phyloP scores from a whole-genome alignment of 768 basidiomycete genomes.

The Scleroderma bovista region DNA sequence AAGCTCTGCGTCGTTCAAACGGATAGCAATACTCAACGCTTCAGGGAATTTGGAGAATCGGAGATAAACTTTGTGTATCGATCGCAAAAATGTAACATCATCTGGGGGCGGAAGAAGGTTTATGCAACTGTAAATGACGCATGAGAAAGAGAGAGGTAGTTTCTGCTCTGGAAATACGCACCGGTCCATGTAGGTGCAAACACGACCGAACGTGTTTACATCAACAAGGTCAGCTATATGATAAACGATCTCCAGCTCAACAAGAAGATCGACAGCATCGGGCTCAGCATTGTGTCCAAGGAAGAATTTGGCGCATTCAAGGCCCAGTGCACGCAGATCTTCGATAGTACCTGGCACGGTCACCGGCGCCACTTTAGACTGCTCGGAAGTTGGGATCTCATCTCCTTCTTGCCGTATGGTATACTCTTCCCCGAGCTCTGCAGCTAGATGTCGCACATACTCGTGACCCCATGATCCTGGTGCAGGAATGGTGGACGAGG shows the following conservation, averaged over 20 bases:
- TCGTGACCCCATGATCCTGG: constrained; percentile 99
- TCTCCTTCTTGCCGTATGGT: constrained; percentile 58
- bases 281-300: constrained; percentile 94
- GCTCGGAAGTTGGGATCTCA: constrained; percentile 23
- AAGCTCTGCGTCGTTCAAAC: constrained; percentile 73
- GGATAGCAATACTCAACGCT: constrained; percentile 80
- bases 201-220: constrained; percentile 79
- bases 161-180: constrained; percentile 30
- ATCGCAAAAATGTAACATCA: constrained; percentile 81
- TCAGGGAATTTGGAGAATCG: constrained; percentile 86
- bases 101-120: constrained; percentile 89
- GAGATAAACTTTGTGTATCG: constrained; percentile 86
- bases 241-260: constrained; percentile 88
- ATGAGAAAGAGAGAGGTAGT: neutral
- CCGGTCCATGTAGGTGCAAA: constrained; percentile 96
- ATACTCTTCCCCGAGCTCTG: constrained; percentile 95
- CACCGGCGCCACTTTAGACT: constrained; percentile 28
- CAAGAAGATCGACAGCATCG: constrained; percentile 92
- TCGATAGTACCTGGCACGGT: constrained; percentile 52
- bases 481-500: constrained; percentile 66
- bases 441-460: constrained; percentile 94
- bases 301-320: constrained; percentile 85
- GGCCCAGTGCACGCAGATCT: constrained; percentile 69
- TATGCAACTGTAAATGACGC: constrained; percentile 60
- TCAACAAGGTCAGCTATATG: constrained; percentile 77